phyloP scores from a whole-genome alignment of 2,329 filamentous ascomycete species.

The Hypocrella siamensis region DNA sequence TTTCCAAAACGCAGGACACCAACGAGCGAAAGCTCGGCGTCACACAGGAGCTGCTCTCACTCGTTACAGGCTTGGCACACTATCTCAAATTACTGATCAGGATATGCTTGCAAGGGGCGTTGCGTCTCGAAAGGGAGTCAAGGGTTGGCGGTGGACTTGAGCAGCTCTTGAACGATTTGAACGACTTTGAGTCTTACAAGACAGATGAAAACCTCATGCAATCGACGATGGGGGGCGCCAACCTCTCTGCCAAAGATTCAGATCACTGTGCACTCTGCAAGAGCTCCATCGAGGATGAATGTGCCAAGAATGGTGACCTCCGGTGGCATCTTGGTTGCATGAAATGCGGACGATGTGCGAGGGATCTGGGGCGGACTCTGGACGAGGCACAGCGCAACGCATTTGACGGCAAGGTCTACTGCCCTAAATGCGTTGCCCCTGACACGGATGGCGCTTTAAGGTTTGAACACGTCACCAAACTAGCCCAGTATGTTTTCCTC shows the following conservation, averaged over 20 bases:
- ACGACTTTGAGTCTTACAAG: slow-evolving; percentile 65
- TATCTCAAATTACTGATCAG: slow-evolving; percentile 95
- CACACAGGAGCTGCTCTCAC: slow-evolving; percentile 91
- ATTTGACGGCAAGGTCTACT: slow-evolving; percentile 54
- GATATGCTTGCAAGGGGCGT: slow-evolving; percentile 84
- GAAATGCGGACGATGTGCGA: slow-evolving; percentile 49
- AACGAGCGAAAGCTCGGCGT: slow-evolving; percentile 85
- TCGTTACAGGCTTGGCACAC: slow-evolving; percentile 90
- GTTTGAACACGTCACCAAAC: slow-evolving; percentile 64
- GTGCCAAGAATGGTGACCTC: slow-evolving; percentile 55
- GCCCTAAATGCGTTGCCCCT: slow-evolving; percentile 47
- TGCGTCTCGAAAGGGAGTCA: slow-evolving; percentile 80
- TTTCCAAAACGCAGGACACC: slow-evolving; percentile 88
- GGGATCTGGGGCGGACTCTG: slow-evolving; percentile 52
- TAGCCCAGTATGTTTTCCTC: slow-evolving; percentile 90
- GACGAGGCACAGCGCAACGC: slow-evolving; percentile 58
- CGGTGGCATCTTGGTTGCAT: slow-evolving; percentile 79
- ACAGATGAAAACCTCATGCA: slow-evolving; percentile 55
- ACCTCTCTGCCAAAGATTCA: slow-evolving; percentile 57
- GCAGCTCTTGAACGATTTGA: slow-evolving; percentile 69
- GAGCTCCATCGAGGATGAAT: slow-evolving; percentile 89
- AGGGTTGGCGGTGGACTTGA: slow-evolving; percentile 60
- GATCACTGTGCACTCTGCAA: slow-evolving; percentile 74
- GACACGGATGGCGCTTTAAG: slow-evolving; percentile 32
- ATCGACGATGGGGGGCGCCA: slow-evolving; percentile 46